Conservation (phyloP, 148 eudicot genomes). For the Beta vulgaris region DNA sequence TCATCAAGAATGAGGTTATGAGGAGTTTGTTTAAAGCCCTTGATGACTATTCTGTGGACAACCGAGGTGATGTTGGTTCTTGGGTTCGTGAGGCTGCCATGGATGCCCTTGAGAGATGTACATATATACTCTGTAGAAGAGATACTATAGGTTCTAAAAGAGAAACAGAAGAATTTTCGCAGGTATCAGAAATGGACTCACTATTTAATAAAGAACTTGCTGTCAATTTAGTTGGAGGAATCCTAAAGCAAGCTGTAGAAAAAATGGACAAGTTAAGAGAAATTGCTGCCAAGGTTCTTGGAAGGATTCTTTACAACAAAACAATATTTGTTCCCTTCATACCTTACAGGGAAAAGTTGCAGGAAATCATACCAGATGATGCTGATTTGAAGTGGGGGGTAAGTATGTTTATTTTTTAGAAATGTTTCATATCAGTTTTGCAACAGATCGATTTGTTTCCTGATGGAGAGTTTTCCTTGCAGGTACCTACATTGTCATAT, state of each 20-base stretch:
- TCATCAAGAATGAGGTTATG: constrained; percentile 77
- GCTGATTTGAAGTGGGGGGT: constrained; percentile 72
- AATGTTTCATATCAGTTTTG: background rate
- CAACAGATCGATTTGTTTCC: background rate
- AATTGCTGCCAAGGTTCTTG: constrained; percentile 76
- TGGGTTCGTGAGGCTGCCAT: constrained; percentile 99
- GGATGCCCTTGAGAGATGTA: constrained; percentile 86
- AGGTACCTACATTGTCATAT: constrained; percentile 79
- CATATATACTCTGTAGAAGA: constrained; percentile 67
- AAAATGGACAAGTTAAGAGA: constrained; percentile 95
- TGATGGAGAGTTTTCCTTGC: constrained; percentile 29
- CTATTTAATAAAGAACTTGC: constrained; percentile 68
- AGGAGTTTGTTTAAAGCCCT: constrained; percentile 71
- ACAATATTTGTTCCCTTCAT: constrained; percentile 54
- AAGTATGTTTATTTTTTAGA: constrained; percentile 38
- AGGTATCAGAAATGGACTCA: constrained; percentile 21
- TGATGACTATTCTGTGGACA: constrained; percentile 91
- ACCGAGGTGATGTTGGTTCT: constrained; percentile 98
- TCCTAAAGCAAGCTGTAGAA: constrained; percentile 85
- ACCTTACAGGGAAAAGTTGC: constrained; percentile 64
- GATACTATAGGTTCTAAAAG: constrained; percentile 33
- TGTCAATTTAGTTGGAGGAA: constrained; percentile 59
- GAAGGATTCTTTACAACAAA: constrained; percentile 63
- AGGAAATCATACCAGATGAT: constrained; percentile 49
- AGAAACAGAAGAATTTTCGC: constrained; percentile 19